Base-by-base conservation (phyloP, 73 alveolate species). In the Symbiodinium natans region DNA sequence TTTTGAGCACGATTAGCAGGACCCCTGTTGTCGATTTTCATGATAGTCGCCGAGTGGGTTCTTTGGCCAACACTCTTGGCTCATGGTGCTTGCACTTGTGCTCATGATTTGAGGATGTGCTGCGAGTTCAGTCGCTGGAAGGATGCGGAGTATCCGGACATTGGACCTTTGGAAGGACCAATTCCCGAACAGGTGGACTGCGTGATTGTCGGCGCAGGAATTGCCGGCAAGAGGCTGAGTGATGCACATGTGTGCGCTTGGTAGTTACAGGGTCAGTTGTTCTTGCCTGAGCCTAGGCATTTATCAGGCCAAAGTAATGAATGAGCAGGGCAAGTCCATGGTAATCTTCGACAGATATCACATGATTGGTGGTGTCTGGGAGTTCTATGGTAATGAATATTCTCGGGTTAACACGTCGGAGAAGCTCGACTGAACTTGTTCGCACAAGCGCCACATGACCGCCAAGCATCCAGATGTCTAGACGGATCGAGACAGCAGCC, bases 281-380 rank as follows among this genome's bases (percentile, higher is more conserved):
- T 82, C 38, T 40, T 11, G 38, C 15, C 38, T 11, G 84, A 74
- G 6, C 84, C 43, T 38, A 89, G 87, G 96, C 74, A 63, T 71
- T 38, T 71, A 89, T 39, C 87, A 71, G 52, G 96, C 87, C 77
- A 89, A 71, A 71, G 96, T 89, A 40, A 63, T 89, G 96, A 74
- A 63, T 8, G 96, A 68, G 38, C 48, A n/a, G 9, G 96, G 96
- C 87, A 89, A 89, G 36, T 89, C 87, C 11, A 42, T 89, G 34
- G 87, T 63, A 27, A 73, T 89, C 52, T 71, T 89, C 75, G 94
- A 87, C 31, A 82, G 94, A 13, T 87, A 87, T 43, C 94, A 87
- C 85, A 87, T 36, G 73, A 87, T 87, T 59, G 94, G 94, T 3
- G 94, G 94, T 8, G 94, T 87, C 36, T 87, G 94, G 94, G 94